Percentiles rank a stretch among this genome's conserved stretches.
These are phyloP conservation scores for Paraphoma sp. DNA, from an alignment of 2,329 filamentous ascomycete species.

Conservation along the genomic window DNA sequence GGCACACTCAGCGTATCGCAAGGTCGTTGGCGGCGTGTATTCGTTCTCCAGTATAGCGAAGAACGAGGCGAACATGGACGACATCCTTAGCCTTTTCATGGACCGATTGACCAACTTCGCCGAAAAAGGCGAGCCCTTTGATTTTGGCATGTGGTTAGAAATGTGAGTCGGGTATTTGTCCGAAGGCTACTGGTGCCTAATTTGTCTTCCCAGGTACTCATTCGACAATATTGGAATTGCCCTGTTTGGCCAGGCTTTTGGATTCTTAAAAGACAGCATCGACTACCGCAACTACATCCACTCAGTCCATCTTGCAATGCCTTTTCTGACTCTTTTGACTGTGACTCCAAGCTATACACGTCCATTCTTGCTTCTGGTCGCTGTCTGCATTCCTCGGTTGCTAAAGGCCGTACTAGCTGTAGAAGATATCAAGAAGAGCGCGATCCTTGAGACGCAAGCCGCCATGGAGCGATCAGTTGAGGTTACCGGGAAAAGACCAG, in stretches of 20 bases:
- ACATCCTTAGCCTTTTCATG: conserved; percentile 1
- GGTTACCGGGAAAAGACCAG: conserved; percentile 18
- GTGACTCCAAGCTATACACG: conserved; percentile 15
- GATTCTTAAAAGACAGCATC: conserved; percentile 26
- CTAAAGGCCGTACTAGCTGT: conserved; percentile 28
- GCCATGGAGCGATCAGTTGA: conserved; percentile 15
- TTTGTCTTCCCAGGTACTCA: background rate
- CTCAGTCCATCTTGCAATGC: conserved; percentile 46
- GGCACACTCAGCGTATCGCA: conserved; percentile 17
- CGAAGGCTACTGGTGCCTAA: background rate
- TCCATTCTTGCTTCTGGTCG: conserved; percentile 9
- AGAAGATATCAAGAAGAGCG: conserved; percentile 19
- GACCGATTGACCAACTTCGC: conserved; percentile 10
- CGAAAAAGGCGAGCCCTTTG: conserved; percentile 6
- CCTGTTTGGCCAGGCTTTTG: conserved; percentile 27
- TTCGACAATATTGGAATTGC: conserved; percentile 7
- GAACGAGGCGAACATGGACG: conserved; percentile 17
- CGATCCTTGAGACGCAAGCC: conserved; percentile 19
- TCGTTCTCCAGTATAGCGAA: conserved; percentile 20
- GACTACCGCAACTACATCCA: conserved; percentile 28
- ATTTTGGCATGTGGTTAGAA: conserved; percentile 14
- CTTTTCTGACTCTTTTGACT: conserved; percentile 36
- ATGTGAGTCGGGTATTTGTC: conserved; percentile 30
- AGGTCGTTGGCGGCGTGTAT: conserved; percentile 20
- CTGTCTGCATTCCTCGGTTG: conserved; percentile 25